These are phyloP conservation scores for Erysimum cheiri DNA, from an alignment of 441 rosid genomes.

Conservation along the genomic window DNA sequence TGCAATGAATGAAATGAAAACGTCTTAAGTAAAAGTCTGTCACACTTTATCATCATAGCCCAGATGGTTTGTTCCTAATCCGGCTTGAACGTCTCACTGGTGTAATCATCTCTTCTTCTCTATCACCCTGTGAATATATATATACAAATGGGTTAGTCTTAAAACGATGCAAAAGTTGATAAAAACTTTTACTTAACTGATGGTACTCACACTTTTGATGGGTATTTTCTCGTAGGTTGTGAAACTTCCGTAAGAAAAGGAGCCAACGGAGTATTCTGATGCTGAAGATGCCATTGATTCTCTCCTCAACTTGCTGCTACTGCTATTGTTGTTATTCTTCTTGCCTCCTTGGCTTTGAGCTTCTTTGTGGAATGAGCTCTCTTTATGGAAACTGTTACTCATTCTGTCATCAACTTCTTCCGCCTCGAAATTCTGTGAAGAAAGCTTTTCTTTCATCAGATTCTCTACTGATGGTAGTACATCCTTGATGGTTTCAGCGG, in stretches of 20 bases:
- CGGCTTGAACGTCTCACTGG: conserved; percentile 91
- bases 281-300: conserved; percentile 71
- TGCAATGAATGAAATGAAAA: conserved; percentile 2
- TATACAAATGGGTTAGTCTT: background rate
- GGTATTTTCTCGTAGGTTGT: conserved; percentile 75
- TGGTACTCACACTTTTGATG: conserved; percentile 50
- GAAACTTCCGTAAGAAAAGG: conserved; percentile 82
- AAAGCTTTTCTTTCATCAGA: conserved; percentile 39
- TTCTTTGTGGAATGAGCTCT: conserved; percentile 42
- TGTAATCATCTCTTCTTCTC: conserved; percentile 63
- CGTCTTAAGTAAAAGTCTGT: background rate
- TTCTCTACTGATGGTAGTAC: conserved; percentile 27
- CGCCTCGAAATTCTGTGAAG: conserved; percentile 46
- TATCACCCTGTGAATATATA: conserved; percentile 50
- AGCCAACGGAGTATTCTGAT: conserved; percentile 63
- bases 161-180: background rate
- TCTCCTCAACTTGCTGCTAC: conserved; percentile 27
- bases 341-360: conserved; percentile 10
- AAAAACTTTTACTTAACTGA: background rate
- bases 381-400: conserved; percentile 49
- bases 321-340: conserved; percentile 52
- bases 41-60: conserved; percentile 46
- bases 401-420: conserved; percentile 48
- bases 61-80: conserved; percentile 57
- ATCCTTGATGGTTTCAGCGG: background rate